Evolutionary conservation across 352 stramenopile species (phyloP), one percentile per base, ranked within the genome.

Genomic region (Phytophthora ramorum): DNA sequence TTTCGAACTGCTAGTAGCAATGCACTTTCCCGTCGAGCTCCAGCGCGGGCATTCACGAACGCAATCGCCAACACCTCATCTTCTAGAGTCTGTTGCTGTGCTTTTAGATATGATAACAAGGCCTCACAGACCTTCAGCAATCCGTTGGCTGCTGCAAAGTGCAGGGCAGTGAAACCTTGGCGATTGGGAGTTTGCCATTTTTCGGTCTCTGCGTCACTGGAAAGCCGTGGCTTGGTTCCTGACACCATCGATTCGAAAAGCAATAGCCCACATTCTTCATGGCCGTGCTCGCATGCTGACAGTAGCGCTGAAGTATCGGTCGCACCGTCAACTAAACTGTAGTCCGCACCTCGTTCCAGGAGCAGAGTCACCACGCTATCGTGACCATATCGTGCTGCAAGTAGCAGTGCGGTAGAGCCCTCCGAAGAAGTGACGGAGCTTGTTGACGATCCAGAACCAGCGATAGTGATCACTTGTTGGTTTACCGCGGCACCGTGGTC

Each of bases 371-470:
- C 84, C 45, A 96, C 85, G 12, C 82, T 79, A n/a, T 88, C 66
- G 66, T 98, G 92, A 17, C 96, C 97, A 58, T 96, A 97, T 73
- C 96, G 91, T 6, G 89, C 87, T 13, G 95, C 96, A 4, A 98
- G 84, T 68, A 98, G 85, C 16, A 99, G 81, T 2, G 66, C 61
- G 19, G 57, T 57, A 6, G 63, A 66, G 7, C 47, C 55, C 3
- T 46, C 52, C 40, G 47, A 56, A 14, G 47, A 56, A 12, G 16
- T 26, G 7, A 14, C 19, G 10, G 44, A 26, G 13, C 30, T 66
- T 8, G 28, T 32, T 16, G 67, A 26, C 5, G 40, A 51, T 17
- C 43, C 47, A 2, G 65, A 46, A 19, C 58, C 19, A 28, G 48
- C 53, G 9, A 24, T 46, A 47, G 26, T 66, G 32, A 35, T 44